Base-by-base conservation (phyloP, 1,284 basidiomycete species). In the Apiotrichum akiyoshidainum region DNA sequence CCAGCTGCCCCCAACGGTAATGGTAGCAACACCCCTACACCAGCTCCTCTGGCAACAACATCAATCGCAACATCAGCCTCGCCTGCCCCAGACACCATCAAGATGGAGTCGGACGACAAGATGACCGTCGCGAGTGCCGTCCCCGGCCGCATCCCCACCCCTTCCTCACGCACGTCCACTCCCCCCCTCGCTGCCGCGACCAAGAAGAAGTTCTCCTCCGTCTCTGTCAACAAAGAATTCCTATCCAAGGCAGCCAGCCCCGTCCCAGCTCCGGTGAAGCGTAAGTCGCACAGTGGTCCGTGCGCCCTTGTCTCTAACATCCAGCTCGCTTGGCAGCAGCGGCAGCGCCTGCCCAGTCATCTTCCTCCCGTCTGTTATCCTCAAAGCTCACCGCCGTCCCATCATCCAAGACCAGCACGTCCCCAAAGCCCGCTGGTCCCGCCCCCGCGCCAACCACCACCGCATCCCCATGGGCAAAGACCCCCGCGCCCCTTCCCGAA, bases 141-240 rank as follows among this genome's bases (percentile, higher is more conserved):
- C 12, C 44, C 40, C 9, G 39, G 63, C 6, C 68, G 71, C 17
- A 60, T 71, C 14, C 66, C 65, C 1, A 70, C 71, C 5, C 72
- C 74, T 0, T 69, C 70, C 1, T 73, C 73, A 1, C 66, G 74
- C 11, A 74, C 73, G 10, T 74, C 73, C 5, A 74, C 74, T 0
- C 73, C 72, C 11, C 73, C 73, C 10, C 65, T 70, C n/a, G 40
- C 57, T 3, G 52, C 55, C 12, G 59, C 63, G 5, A 54, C 72
- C 54, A 85, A 86, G 49, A 93, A 92, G 82, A 86, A 88, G 70
- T 95, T 93, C 77, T 89, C 81, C 68, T 84, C 90, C 34, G 84
- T 90, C 66, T 91, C 90, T 73, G 90, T 95, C 78, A 94, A 89
- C 81, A 93, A 92, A 83, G 91, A 90, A 77, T 96, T 95, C 75